phyloP scores from a whole-genome alignment of 805 yeast species.

The Kuraishia capsulata region DNA sequence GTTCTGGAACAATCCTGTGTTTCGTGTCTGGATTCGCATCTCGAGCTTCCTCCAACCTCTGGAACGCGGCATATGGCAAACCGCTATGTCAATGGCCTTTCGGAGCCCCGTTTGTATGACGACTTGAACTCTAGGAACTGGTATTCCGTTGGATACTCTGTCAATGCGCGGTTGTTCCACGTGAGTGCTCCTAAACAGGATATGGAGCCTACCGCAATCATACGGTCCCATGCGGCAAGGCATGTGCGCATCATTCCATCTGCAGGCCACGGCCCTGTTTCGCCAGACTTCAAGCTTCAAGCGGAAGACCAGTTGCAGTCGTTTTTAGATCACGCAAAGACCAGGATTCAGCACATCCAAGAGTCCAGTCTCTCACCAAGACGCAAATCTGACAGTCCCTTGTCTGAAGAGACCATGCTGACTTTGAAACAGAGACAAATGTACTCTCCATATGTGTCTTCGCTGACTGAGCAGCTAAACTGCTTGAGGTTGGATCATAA shows the following conservation, averaged over 20 bases:
- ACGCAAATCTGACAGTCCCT: too few species aligned
- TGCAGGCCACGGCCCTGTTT: neutral
- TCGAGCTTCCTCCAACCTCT: constrained; percentile 8
- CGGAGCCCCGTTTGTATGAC: neutral
- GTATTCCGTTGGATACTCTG: neutral
- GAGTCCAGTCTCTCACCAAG: neutral
- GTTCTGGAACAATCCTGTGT: neutral
- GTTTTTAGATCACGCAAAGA: neutral
- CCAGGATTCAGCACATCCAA: neutral
- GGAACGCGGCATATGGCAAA: constrained; percentile 3
- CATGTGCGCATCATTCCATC: neutral
- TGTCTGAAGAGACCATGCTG: too few species aligned
- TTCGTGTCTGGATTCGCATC: constrained; percentile 5
- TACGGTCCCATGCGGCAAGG: neutral
- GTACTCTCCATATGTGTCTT: too few species aligned
- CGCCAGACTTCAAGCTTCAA: neutral
- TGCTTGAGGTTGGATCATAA: too few species aligned
- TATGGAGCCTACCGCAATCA: neutral
- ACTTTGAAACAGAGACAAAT: too few species aligned
- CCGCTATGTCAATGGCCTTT: neutral
- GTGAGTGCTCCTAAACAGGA: neutral
- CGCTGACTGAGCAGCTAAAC: too few species aligned
- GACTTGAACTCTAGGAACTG: neutral
- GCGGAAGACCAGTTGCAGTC: neutral
- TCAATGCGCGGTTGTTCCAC: neutral